Base-by-base conservation (phyloP, 352 stramenopile genomes). In the Phytophthora crassamura region DNA sequence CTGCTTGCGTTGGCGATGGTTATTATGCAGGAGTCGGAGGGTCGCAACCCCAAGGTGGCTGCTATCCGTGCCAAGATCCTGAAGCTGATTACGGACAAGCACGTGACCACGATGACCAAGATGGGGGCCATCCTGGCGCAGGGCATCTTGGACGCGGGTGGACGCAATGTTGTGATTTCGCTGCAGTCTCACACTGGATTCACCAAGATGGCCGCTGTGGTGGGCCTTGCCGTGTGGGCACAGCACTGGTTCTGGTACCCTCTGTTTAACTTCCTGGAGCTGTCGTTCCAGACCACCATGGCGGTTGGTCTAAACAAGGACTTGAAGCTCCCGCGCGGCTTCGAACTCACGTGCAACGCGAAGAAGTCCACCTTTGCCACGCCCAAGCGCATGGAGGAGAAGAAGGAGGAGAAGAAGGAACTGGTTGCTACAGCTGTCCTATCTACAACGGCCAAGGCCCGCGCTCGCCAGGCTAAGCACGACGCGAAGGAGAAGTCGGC, bases 191-290 rank as follows among this genome's bases (percentile, higher is more conserved):
- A 97, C 55, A 97, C 92, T 56, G 97, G 98, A 57, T 99, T 99
- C 67, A 98, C 95, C 4, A 99, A 99, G 83, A 98, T 98, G 91
- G 94, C 88, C 4, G 94, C 91, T 39, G 96, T 98, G 6, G 95
- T 99, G 8, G 98, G 98, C 33, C 70, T 99, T 30, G 95, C 93
- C 5, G 80, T 99, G 38, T 99, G 96, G 94, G 86, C 97, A 30
- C 98, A 99, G 82, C 96, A 99, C 70, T 99, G 98, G 98, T 99
- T 99, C 75, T 99, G 98, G 98, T 99, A 99, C 78, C 98, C 98
- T 34, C 89, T 99, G 53, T 98, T 99, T 82, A 97, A 99, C 80
- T 99, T 99, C 73, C 75, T 99, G 34, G 96, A 97, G 66, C 81
- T 99, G 18, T 95, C 97, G 30, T 93, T 99, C 62, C 97, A 98